These are phyloP conservation scores for Eustoma russellianum DNA, from an alignment of 257 asterid genomes.

Conservation along the genomic window DNA sequence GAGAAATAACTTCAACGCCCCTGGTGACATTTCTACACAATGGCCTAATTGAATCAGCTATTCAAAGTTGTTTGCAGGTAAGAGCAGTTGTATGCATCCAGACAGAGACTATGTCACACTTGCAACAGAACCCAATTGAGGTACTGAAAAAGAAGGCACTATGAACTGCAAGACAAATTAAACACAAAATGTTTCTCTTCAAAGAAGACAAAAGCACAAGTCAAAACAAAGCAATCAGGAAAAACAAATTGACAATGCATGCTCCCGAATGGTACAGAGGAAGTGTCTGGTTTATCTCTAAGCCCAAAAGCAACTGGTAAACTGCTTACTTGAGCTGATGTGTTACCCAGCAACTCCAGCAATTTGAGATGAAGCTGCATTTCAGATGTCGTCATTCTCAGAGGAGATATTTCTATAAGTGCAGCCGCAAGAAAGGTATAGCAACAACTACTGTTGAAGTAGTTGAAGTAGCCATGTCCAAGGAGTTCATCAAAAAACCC, in stretches of 20 bases:
- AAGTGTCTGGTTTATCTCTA: background rate
- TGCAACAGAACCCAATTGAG: background rate
- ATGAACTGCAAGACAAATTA: background rate
- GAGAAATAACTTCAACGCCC: too few species aligned
- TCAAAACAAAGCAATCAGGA: too few species aligned
- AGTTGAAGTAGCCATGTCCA: constrained; percentile 44
- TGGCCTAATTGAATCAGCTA: too few species aligned
- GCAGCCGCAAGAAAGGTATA: constrained; percentile 87
- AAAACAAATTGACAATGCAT: too few species aligned
- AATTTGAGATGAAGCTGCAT: constrained; percentile 55
- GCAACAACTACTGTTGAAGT: constrained; percentile 73
- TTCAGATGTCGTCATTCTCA: constrained; percentile 64
- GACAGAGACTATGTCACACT: background rate
- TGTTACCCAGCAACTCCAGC: constrained; percentile 70
- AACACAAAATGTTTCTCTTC: too few species aligned
- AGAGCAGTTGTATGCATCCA: too few species aligned
- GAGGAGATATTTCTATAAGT: constrained; percentile 79
- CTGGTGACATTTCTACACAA: too few species aligned
- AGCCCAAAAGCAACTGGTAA: constrained; percentile 7
- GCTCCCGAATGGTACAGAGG: background rate
- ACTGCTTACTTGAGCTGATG: constrained; percentile 87
- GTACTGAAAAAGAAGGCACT: background rate
- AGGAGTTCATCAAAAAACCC: constrained; percentile 82
- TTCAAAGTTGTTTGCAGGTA: too few species aligned
- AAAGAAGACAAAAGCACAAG: too few species aligned